Percentiles rank a stretch among this genome's conserved stretches.
These are phyloP conservation scores for Coemansia sp. DNA, from an alignment of 192 early-diverging fungal species.

Conservation along the genomic window DNA sequence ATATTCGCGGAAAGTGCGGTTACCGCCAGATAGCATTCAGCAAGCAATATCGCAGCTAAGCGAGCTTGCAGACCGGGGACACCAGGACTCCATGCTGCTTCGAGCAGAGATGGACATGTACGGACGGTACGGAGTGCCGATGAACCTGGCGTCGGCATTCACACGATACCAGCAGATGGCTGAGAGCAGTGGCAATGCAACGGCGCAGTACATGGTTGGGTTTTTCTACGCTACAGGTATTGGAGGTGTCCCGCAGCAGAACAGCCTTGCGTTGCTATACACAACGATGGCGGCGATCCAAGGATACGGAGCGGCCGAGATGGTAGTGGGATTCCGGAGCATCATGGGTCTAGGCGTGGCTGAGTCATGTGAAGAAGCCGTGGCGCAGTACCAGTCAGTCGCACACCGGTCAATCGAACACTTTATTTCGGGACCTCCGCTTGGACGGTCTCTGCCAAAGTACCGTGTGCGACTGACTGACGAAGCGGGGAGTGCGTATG, in stretches of 20 bases:
- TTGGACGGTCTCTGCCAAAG: slow-evolving; percentile 70
- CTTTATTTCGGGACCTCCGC: slow-evolving; percentile 74
- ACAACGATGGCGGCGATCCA: slow-evolving; percentile 78
- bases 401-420: slow-evolving; percentile 73
- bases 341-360: slow-evolving; percentile 77
- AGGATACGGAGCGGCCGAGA: slow-evolving; percentile 70
- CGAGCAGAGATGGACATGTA: slow-evolving; percentile 76
- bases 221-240: slow-evolving; percentile 89
- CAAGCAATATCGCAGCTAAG: slow-evolving; percentile 20
- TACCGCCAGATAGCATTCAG: slow-evolving; percentile 11
- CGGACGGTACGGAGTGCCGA: slow-evolving; percentile 56
- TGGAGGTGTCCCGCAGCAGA: slow-evolving; percentile 53
- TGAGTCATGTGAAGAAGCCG: slow-evolving; percentile 72
- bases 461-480: slow-evolving; percentile 70
- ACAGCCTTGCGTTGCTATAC: slow-evolving; percentile 63
- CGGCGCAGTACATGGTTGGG: slow-evolving; percentile 87
- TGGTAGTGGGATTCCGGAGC: slow-evolving; percentile 84
- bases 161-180: slow-evolving; percentile 63
- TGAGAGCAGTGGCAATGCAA: slow-evolving; percentile 66
- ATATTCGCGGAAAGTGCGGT: no score
- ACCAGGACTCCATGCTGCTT: slow-evolving; percentile 60
- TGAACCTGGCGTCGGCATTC: slow-evolving; percentile 62
- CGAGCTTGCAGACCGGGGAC: slow-evolving; percentile 6
- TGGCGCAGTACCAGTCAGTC: slow-evolving; percentile 74
- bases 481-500: slow-evolving; percentile 80